These are phyloP conservation scores for Paecilomyces variotii DNA, from an alignment of 2,329 filamentous ascomycete species.

Conservation along the genomic window DNA sequence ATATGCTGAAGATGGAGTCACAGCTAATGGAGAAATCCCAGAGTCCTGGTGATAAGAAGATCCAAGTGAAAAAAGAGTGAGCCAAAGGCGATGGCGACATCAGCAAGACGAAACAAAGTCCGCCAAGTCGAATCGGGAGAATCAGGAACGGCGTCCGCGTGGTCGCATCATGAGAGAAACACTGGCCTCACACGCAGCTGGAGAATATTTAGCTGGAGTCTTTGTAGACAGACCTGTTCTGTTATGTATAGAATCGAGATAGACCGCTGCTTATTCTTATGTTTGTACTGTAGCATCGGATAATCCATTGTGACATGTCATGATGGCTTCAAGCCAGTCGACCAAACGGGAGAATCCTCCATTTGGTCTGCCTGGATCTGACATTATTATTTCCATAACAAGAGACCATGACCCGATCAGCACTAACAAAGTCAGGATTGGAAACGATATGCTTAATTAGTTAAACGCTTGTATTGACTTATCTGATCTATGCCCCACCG, in stretches of 20 bases:
- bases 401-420: neutral
- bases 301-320: no score
- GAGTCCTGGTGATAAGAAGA: neutral
- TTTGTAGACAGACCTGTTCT: no score
- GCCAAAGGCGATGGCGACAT: neutral
- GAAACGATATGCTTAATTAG: neutral
- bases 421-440: neutral
- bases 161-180: neutral
- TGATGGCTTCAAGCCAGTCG: no score
- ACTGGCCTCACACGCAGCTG: neutral
- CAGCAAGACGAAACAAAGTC: neutral
- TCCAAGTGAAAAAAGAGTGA: neutral
- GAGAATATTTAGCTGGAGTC: no score
- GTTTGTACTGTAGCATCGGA: no score
- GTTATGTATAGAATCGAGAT: no score
- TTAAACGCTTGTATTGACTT: neutral
- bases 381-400: no score
- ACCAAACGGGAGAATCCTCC: no score
- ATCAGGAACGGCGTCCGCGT: neutral
- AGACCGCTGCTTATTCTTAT: no score
- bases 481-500: neutral
- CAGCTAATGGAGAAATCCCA: neutral
- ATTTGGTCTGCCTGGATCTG: no score
- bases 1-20: neutral
- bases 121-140: neutral